phyloP scores from a whole-genome alignment of 2,329 filamentous ascomycete species.

The Ramichloridium luteum region DNA sequence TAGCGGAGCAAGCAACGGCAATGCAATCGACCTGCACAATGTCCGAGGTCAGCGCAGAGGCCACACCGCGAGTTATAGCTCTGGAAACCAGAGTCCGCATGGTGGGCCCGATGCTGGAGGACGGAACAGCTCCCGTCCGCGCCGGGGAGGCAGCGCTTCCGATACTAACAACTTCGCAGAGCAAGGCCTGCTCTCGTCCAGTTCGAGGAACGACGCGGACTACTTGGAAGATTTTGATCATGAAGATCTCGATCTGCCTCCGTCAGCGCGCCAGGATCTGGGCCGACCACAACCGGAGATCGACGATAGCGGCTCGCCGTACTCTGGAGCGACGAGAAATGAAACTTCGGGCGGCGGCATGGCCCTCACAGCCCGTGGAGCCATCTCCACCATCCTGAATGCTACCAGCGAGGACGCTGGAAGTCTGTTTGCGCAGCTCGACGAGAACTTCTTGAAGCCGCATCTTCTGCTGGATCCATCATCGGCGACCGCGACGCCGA shows the following conservation, averaged over 20 bases:
- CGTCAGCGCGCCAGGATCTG: conserved; percentile 39
- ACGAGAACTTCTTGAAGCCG: conserved; percentile 94
- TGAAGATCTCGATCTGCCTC: conserved; percentile 48
- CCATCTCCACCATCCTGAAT: conserved; percentile 68
- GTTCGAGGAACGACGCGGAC: conserved; percentile 32
- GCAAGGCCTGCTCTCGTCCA: conserved; percentile 42
- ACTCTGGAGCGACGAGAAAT: neutral
- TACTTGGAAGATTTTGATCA: conserved; percentile 36
- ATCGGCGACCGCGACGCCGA: too few species aligned
- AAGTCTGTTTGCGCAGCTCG: conserved; percentile 79
- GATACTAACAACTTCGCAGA: conserved; percentile 35
- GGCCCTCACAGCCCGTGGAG: conserved; percentile 55
- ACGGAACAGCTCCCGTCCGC: conserved; percentile 39
- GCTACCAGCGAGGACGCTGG: conserved; percentile 74
- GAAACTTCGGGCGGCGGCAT: conserved; percentile 1
- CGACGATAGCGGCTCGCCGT: conserved; percentile 6
- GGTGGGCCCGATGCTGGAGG: conserved; percentile 41
- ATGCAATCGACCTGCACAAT: conserved; percentile 22
- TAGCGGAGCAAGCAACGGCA: conserved; percentile 39
- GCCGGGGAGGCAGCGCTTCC: conserved; percentile 25
- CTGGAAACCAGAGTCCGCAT: conserved; percentile 35
- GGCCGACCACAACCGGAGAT: conserved; percentile 29
- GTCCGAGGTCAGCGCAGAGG: conserved; percentile 26
- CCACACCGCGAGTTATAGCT: conserved; percentile 48
- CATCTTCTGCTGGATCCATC: conserved; percentile 66